Evolutionary conservation across 306 rosid genomes (phyloP).

Genomic region (Amphicarpaea edgeworthii): DNA sequence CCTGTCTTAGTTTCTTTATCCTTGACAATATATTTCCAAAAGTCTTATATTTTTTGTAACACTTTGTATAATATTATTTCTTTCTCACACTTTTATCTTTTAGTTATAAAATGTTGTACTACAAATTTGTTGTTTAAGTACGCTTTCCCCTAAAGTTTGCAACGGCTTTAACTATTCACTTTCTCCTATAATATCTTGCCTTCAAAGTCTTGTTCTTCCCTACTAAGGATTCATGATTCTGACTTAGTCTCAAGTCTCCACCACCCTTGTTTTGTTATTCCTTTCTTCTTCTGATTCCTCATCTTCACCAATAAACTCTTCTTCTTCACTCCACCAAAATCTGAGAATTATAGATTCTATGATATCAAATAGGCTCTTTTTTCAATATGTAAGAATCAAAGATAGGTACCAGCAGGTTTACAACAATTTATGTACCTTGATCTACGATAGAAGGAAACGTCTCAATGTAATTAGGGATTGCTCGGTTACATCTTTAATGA

Average conservation of each 20-base stretch:
- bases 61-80: background rate
- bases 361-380: no score
- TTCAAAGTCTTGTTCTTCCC: background rate
- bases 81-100: background rate
- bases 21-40: no score
- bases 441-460: no score
- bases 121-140: background rate
- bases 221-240: background rate
- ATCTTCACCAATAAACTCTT: background rate
- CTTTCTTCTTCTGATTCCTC: background rate
- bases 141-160: background rate
- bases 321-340: background rate
- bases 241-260: background rate
- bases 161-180: no score
- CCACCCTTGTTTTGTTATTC: background rate
- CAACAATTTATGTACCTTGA: no score
- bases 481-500: no score
- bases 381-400: no score
- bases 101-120: background rate
- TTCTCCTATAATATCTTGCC: slow-evolving; percentile 14
- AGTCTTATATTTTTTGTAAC: no score
- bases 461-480: no score
- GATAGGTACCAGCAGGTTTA: no score
- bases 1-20: no score
- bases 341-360: background rate